Base-by-base conservation (phyloP, 2,329 filamentous ascomycete species). In the Setomelanomma holmii region DNA sequence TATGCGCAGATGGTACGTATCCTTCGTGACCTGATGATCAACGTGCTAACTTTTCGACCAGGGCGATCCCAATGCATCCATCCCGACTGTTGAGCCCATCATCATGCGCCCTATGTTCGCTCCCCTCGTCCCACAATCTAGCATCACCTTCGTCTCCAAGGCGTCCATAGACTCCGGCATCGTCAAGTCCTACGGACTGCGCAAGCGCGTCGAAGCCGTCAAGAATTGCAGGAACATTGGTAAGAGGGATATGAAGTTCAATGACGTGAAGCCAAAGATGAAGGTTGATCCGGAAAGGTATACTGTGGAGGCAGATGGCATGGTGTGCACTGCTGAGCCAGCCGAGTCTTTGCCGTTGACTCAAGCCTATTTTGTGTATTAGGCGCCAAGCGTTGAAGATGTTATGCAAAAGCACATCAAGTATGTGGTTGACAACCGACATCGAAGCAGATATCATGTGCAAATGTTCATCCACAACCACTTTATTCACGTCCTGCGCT, bases 231-330 rank as follows among this genome's bases (percentile, higher is more conserved):
- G 93, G 53, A 83, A 75, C 24, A 83, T 96, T 39, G 81, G 87
- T 38, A 97, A 97, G 82, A 81, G 77, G 64, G 90, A 97, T 75
- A 96, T 97, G 92, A 92, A 91, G 69, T 93, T 86, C 75, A 97
- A 97, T 74, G 86, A 91, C 68, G 76, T 77, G 48, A 91, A 86
- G 85, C 93, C 93, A 12, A 86, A 82, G 77, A 97, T 98, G 90
- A 86, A 81, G 66, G 93, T 98, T 54, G 93, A 98, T 74, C 90
- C 93, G 4, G 93, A 98, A 82, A 87, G 84, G 67, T 98, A 97
- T 78, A 80, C 81, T 14, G 93, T 97, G 21, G 87, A 93, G 78
- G 93, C 93, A 1, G 91, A 96, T 75, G 92, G 90, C 0, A 76
- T 84, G 73, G 78, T 87, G 30, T 93, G 89, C 69, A 82, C 79